Base-by-base conservation (phyloP, 805 yeast genomes). In the Saccharomycopsis vini region DNA sequence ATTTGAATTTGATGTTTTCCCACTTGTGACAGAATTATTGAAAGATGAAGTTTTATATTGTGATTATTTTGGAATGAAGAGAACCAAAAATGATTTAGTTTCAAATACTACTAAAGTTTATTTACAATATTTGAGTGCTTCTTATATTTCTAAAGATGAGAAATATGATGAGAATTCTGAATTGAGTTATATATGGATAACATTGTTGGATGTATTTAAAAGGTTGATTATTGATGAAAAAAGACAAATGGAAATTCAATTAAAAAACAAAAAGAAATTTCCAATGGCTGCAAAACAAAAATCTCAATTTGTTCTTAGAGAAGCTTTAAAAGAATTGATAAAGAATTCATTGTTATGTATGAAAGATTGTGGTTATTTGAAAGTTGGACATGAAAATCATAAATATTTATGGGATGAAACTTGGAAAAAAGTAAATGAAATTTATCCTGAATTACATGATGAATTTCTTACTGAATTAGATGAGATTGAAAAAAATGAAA, bases 1-100 rank as follows among this genome's bases (percentile, higher is more conserved):
- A 3, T 79, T 88, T 49, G 88, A 82, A 36, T 72, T 72, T 33
- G 90, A 89, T 1, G 66, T 90, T 30, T 72, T 87, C 56, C 88
- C 96, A 12, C 66, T 86, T 39, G 63, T 86, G 28, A 68, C 73
- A 21, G 84, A 79, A 48, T 67, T 84, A 26, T 67, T 81, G 43
- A 77, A 77, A 50, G 80, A 81, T 0, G 88, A 81, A 45, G 72
- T 74, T 4, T 72, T 64, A 50, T 64, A 63, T 44, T 77, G 82
- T 1, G 92, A 83, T 55, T 66, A 69, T 1, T 56, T 59, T 4
- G 88, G 87, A 2, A 81, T 79, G 72, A 66, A 69, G 5, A 69
- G 66, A 45, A 80, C 92, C 0, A 79, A 87, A 41, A 66, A 71
- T 41, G 87, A 81, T 47, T 77, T 83, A 1, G 67, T 92, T 43